phyloP scores from a whole-genome alignment of 768 basidiomycete genomes.

The Rhizopogon vinicolor region DNA sequence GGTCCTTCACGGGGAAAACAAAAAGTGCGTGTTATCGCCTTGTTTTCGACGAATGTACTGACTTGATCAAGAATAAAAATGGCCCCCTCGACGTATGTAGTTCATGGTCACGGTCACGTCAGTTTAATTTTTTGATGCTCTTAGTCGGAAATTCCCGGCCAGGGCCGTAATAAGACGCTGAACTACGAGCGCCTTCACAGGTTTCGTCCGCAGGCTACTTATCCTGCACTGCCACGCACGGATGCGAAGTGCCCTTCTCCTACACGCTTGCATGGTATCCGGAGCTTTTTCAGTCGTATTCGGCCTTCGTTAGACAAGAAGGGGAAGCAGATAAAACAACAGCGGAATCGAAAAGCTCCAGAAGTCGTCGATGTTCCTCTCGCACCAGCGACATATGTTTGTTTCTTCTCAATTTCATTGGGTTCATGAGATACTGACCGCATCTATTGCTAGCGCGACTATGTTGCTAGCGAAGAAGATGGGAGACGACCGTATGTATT shows the following conservation, averaged over 20 bases:
- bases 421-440: background rate
- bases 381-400: background rate
- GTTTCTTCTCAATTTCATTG: background rate
- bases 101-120: background rate
- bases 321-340: background rate
- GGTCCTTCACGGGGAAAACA: background rate
- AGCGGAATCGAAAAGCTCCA: background rate
- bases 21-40: background rate
- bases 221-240: background rate
- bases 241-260: background rate
- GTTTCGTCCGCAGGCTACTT: background rate
- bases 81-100: background rate
- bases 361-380: background rate
- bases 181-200: background rate
- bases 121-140: background rate
- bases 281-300: background rate
- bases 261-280: background rate
- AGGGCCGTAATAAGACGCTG: background rate
- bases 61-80: background rate
- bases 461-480: background rate
- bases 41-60: background rate
- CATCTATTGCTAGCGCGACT: background rate
- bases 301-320: no score
- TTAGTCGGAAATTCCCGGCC: background rate
- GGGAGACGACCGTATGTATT: background rate